phyloP scores from a whole-genome alignment of 192 early-diverging fungal species.

The Pecoramyces ruminantium region DNA sequence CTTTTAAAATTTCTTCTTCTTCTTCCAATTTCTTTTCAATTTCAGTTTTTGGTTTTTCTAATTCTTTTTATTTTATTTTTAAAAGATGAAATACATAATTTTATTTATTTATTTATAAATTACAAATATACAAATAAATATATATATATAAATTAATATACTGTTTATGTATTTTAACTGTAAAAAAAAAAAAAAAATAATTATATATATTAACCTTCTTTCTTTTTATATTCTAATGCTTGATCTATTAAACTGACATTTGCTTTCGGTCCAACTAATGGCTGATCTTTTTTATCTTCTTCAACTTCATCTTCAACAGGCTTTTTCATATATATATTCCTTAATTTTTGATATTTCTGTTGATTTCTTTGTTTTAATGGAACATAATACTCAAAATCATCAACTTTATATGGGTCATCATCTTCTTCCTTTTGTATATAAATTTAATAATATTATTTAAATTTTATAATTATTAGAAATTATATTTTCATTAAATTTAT shows the following conservation, averaged over 20 bases:
- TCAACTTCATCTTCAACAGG: too few relatives aligned
- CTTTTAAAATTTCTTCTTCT: slow-evolving; percentile 63
- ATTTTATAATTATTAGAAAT: too few relatives aligned
- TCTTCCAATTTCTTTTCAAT: slow-evolving; percentile 66
- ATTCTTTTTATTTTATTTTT: neutral
- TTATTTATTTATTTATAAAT: too few relatives aligned
- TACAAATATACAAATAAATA: too few relatives aligned
- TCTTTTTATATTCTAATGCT: slow-evolving; percentile 51
- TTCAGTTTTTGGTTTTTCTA: slow-evolving; percentile 41
- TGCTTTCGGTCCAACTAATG: neutral
- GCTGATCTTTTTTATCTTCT: too few relatives aligned
- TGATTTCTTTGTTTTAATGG: too few relatives aligned
- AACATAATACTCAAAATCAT: too few relatives aligned
- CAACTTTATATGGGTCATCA: neutral
- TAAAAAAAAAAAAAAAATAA: too few relatives aligned
- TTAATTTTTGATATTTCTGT: neutral
- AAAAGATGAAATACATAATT: neutral
- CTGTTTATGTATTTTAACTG: too few relatives aligned
- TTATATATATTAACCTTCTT: slow-evolving; percentile 11
- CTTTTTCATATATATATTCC: too few relatives aligned
- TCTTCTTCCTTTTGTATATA: neutral
- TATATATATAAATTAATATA: too few relatives aligned
- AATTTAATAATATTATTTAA: too few relatives aligned
- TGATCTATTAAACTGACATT: slow-evolving; percentile 29
- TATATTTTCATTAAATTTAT: neutral